Conservation (phyloP, 2,329 filamentous ascomycete species). For the Fusarium anguioides region DNA sequence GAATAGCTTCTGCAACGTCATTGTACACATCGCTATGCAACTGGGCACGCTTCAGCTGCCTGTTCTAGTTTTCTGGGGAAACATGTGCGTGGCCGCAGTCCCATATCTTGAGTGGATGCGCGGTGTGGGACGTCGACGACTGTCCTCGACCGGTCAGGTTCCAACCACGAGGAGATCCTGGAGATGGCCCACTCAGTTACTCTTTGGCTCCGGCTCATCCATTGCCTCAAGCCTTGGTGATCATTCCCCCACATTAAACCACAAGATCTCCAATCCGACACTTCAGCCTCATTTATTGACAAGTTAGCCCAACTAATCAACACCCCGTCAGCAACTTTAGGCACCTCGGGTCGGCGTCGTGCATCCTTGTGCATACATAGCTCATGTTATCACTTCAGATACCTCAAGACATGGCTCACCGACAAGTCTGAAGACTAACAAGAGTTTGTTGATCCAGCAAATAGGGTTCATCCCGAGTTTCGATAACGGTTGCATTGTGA, state of each 20-base stretch:
- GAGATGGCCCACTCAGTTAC: conserved; percentile 33
- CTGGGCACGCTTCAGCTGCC: conserved; percentile 40
- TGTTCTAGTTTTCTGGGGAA: conserved; percentile 45
- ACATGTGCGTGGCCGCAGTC: conserved; percentile 35
- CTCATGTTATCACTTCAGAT: conserved; percentile 8
- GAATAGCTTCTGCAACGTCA: conserved; percentile 36
- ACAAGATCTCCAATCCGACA: conserved; percentile 27
- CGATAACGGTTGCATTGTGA: conserved; percentile 33
- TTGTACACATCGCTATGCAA: conserved; percentile 31
- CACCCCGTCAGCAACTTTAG: conserved; percentile 9
- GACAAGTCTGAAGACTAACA: conserved; percentile 27
- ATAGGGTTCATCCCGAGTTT: conserved; percentile 42
- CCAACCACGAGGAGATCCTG: conserved; percentile 31
- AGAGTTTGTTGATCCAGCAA: conserved; percentile 29
- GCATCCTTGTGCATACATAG: conserved; percentile 19
- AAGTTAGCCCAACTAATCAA: conserved; percentile 12
- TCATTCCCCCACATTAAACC: conserved; percentile 43
- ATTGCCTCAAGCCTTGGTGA: conserved; percentile 23
- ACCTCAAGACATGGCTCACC: conserved; percentile 19
- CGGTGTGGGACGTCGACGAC: conserved; percentile 36
- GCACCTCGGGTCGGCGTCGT: conserved; percentile 6
- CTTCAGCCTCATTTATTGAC: conserved; percentile 40
- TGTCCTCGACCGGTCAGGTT: conserved; percentile 29
- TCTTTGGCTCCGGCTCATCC: conserved; percentile 14
- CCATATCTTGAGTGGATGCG: conserved; percentile 37